Base-by-base conservation (phyloP, 2,329 filamentous ascomycete genomes). In the Apiospora rasikravindrae region DNA sequence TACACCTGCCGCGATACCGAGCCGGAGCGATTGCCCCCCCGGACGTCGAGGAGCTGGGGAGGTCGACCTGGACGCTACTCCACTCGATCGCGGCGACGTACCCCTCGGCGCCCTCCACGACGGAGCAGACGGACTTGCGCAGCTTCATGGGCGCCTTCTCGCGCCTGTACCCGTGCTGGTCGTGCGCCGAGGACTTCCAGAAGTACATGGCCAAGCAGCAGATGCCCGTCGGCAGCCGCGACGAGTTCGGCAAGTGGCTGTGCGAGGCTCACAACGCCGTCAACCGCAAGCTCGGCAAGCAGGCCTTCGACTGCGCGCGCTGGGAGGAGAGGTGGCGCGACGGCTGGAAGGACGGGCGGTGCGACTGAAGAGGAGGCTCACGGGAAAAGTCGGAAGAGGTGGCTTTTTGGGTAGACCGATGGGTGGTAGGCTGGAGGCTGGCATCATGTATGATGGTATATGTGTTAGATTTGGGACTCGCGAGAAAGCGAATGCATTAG, bases 301-400 rank as follows among this genome's bases (percentile, higher is more conserved):
- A 89, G 73, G 88, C 88, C 77, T 99, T 99, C 84, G 95, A 99
- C 86, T 99, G 96, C 84, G 86, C 86, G 71, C 89, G 87, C 78
- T 98, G 96, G 96, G 92, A 98, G 82, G 94, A 98, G 87, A 89
- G 96, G 81, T 99, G 96, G 96, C 88, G 93, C 83, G 96, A 93
- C 1, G 96, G 96, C 0, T 98, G 93, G 92, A 90, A 89, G 80
- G 91, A 69, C 14, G 68, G 68, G 16, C 45, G 68, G 4, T 69
- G 68, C 33, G 68, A 69, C 24, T 69, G n/a, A 49, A n/a, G 19
- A 37, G 22, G 19, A 22, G 29, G 57, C 51, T 13, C 10, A 57
- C n/a, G 2, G 14, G 24, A 29, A 2, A 5, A 14, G 0, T 53
- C n/a, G n/a, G n/a, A 49, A n/a, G 19, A 37, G 22, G 19, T 8